Base-by-base conservation (phyloP, 1,284 basidiomycete genomes). In the Malassezia arunalokei region DNA sequence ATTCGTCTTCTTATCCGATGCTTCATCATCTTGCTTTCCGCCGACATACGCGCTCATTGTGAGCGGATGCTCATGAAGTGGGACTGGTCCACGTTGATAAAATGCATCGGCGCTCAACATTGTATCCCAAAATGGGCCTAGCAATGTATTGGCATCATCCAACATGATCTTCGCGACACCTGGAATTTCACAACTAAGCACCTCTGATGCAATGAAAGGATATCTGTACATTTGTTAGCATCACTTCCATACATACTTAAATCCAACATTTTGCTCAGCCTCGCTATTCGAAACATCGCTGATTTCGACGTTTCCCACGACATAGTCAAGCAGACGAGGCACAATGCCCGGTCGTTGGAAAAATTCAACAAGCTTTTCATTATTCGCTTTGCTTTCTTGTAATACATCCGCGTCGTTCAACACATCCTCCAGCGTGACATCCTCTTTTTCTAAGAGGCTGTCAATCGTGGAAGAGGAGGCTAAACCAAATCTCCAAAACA, bases 171-270 rank as follows among this genome's bases (percentile, higher is more conserved):
- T 87, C 44, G 89, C 83, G 63, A 98, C 86, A 17, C 85, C 86
- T 84, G 89, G 94, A 74, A 94, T 83, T 66, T 95, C 91, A 75
- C 85, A 86, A 74, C 89, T 91, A 32, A 99, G 80, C 29, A 98
- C 89, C 75, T 99, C 94, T 14, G 91, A 90, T 14, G 89, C 86
- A 31, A 94, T 82, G 68, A 88, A 87, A 0, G 92, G 90, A 74
- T 91, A 96, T 75, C 63, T 59, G 53, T 35, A 30, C 8, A 6
- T 30, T 17, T 20, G 42, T 45, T 42, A 44, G 7, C 32, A 20
- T 12, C 29, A 9, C 24, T 11, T 6, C 17, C 17, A 7, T 1
- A 59, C 62, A 43, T 49, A 64, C 65, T 73, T 73, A 60, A 72
- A 72, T 17, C 63, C 63, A 51, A 72, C 64, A 45, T 72, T 68